These are phyloP conservation scores for Osmanthus fragrans DNA, from an alignment of 257 asterid genomes.

Conservation along the genomic window DNA sequence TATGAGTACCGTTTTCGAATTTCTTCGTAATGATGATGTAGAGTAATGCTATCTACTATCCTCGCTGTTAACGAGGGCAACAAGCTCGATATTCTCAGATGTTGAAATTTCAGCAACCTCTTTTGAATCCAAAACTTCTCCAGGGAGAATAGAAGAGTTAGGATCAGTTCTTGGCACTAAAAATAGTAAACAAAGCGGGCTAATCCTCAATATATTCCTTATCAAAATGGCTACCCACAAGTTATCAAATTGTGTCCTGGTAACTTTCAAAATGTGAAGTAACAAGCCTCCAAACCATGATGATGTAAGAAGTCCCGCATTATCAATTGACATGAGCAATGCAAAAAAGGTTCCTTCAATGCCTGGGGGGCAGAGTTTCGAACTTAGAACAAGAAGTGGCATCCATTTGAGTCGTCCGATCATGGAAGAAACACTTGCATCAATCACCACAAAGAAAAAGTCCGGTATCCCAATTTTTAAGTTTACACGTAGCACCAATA, in stretches of 20 bases:
- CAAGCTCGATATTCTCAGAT: slow-evolving; percentile 67
- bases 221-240: slow-evolving; percentile 80
- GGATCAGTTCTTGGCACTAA: slow-evolving; percentile 73
- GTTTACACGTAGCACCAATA: slow-evolving; percentile 73
- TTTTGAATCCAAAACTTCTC: slow-evolving; percentile 34
- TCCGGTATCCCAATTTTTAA: slow-evolving; percentile 70
- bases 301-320: slow-evolving; percentile 77
- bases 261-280: slow-evolving; percentile 65
- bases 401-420: slow-evolving; percentile 88
- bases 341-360: slow-evolving; percentile 94
- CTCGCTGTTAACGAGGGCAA: slow-evolving; percentile 52
- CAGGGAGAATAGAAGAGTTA: slow-evolving; percentile 51
- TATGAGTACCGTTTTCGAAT: neutral
- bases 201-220: slow-evolving; percentile 60
- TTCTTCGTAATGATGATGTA: neutral
- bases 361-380: slow-evolving; percentile 87
- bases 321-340: slow-evolving; percentile 86
- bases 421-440: slow-evolving; percentile 74
- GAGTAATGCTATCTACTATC: slow-evolving; percentile 41
- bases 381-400: slow-evolving; percentile 91
- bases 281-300: slow-evolving; percentile 86
- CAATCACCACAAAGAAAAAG: slow-evolving; percentile 64
- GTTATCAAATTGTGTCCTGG: slow-evolving; percentile 58
- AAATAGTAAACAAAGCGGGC: slow-evolving; percentile 63
- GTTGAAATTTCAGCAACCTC: slow-evolving; percentile 36